phyloP scores from a whole-genome alignment of 2,329 filamentous ascomycete species.

The Trichoderma sp. region DNA sequence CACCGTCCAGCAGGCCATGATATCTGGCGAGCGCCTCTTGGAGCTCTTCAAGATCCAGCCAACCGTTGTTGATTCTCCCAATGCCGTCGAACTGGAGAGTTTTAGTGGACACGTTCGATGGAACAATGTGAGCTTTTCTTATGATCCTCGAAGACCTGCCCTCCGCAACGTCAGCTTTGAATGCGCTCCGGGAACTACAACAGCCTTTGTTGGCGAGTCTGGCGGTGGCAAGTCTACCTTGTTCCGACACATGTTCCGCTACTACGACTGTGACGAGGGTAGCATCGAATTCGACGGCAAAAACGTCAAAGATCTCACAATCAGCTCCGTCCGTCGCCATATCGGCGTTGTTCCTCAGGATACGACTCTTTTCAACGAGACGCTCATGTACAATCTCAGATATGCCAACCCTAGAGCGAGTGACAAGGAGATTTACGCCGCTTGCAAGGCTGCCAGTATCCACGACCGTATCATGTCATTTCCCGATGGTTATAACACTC shows the following conservation, averaged over 20 bases:
- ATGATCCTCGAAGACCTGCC: slow-evolving; percentile 83
- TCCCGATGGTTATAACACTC: slow-evolving; percentile 84
- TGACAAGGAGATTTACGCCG: slow-evolving; percentile 78
- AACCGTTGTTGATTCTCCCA: slow-evolving; percentile 77
- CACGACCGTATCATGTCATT: slow-evolving; percentile 90
- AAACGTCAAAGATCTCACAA: slow-evolving; percentile 82
- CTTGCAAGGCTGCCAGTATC: slow-evolving; percentile 84
- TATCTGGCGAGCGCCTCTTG: slow-evolving; percentile 91
- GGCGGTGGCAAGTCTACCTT: slow-evolving; percentile 96
- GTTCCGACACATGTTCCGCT: slow-evolving; percentile 93
- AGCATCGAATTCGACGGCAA: slow-evolving; percentile 81
- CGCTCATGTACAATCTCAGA: slow-evolving; percentile 89
- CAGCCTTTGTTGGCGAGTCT: slow-evolving; percentile 93
- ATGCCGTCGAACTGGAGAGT: slow-evolving; percentile 61
- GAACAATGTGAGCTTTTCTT: slow-evolving; percentile 86
- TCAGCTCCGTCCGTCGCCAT: slow-evolving; percentile 86
- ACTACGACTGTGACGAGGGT: slow-evolving; percentile 84
- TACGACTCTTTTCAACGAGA: slow-evolving; percentile 92
- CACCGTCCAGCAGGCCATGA: slow-evolving; percentile 94
- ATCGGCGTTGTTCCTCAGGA: slow-evolving; percentile 98
- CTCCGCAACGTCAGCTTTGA: slow-evolving; percentile 82
- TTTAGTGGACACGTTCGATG: slow-evolving; percentile 85
- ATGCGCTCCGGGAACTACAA: slow-evolving; percentile 87
- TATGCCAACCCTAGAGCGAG: slow-evolving; percentile 83
- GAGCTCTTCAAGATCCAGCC: slow-evolving; percentile 96